A percentile compares a stretch with the other conserved stretches of the same genome.
These are phyloP conservation scores for Scheffersomyces ergatensis DNA, from an alignment of 805 yeast species.

Conservation along the genomic window DNA sequence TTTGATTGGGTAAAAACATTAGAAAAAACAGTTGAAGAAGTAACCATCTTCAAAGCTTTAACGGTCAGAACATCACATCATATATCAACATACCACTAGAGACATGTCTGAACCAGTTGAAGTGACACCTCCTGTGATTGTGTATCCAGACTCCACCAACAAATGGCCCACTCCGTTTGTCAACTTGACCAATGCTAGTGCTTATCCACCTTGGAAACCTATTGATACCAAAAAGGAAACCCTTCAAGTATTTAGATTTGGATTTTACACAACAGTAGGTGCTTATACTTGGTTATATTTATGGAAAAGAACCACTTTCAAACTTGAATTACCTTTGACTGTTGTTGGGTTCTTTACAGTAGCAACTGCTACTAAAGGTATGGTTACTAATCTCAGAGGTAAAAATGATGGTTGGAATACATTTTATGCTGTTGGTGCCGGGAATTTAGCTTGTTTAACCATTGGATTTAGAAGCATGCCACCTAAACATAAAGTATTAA, in stretches of 20 bases:
- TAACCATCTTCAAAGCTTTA: constrained; percentile 1
- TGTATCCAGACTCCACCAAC: constrained; percentile 35
- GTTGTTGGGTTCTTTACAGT: constrained; percentile 46
- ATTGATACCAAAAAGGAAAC: constrained; percentile 55
- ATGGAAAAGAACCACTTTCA: constrained; percentile 43
- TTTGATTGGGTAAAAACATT: constrained; percentile 10
- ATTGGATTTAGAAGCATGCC: constrained; percentile 43
- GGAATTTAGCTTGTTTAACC: constrained; percentile 46
- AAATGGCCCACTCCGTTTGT: constrained; percentile 43
- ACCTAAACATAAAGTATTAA: constrained; percentile 36
- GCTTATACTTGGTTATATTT: constrained; percentile 47
- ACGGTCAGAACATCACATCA: neutral
- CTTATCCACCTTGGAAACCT: constrained; percentile 50
- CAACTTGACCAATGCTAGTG: constrained; percentile 33
- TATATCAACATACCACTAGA: too few relatives aligned
- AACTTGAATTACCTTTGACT: constrained; percentile 37
- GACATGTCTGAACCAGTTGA: constrained; percentile 17
- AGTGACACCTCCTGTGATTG: neutral
- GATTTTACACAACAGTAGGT: constrained; percentile 47
- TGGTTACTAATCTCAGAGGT: constrained; percentile 58
- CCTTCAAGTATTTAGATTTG: constrained; percentile 44
- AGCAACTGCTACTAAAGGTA: constrained; percentile 48
- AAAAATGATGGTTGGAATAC: constrained; percentile 62
- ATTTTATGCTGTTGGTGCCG: constrained; percentile 60
- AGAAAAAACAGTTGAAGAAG: constrained; percentile 2